Evolutionary conservation across 2,329 filamentous ascomycete species (phyloP).

Genomic region (Macrophomina phaseolina): DNA sequence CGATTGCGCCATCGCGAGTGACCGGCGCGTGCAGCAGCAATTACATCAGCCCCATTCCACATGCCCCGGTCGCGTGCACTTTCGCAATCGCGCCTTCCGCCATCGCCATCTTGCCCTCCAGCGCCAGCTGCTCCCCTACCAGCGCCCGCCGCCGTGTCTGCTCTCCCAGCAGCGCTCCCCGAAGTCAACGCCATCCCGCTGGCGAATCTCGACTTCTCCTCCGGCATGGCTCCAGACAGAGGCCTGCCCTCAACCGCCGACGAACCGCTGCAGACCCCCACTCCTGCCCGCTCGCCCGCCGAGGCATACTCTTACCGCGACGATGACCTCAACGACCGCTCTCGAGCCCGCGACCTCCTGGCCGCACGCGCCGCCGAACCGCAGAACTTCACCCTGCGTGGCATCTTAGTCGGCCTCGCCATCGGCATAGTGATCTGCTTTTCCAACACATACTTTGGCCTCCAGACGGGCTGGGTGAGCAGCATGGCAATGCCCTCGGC

Average conservation of each 20-base stretch:
- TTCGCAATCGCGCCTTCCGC: background rate
- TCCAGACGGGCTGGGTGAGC: constrained; percentile 84
- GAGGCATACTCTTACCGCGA: background rate
- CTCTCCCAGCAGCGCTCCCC: background rate
- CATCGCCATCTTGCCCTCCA: background rate
- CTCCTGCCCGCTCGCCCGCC: constrained; percentile 2
- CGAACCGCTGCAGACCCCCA: constrained; percentile 10
- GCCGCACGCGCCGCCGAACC: constrained; percentile 41
- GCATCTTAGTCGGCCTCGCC: constrained; percentile 76
- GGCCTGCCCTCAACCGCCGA: constrained; percentile 27
- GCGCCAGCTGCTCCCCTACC: background rate
- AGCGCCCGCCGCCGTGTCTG: background rate
- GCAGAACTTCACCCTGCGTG: constrained; percentile 83
- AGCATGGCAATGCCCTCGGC: constrained; percentile 98
- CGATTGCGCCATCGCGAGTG: constrained; percentile 20
- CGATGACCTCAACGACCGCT: constrained; percentile 9
- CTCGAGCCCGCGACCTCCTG: constrained; percentile 29
- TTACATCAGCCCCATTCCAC: constrained; percentile 20
- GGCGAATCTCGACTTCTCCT: background rate
- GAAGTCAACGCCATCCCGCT: constrained; percentile 20
- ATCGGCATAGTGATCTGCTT: constrained; percentile 94
- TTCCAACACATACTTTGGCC: constrained; percentile 98
- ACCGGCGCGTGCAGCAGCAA: constrained; percentile 14
- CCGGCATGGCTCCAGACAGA: constrained; percentile 43
- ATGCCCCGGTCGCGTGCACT: constrained; percentile 8